Conservation (phyloP, 139 green algal genomes). For the Closterium sp. region DNA sequence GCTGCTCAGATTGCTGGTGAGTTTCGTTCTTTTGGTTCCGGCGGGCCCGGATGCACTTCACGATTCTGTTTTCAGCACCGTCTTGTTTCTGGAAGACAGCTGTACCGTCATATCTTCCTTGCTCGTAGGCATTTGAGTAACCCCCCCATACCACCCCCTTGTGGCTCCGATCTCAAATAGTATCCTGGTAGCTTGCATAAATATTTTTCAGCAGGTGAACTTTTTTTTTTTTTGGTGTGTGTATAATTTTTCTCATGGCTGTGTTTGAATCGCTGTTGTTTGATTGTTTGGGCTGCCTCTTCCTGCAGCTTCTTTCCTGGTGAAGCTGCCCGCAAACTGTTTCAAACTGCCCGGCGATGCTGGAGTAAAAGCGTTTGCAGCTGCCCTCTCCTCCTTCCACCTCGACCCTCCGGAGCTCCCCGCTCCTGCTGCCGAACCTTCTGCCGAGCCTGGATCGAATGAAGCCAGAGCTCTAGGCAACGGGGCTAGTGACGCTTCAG, state of each 20-base stretch:
- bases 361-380: background rate
- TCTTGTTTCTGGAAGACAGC: too few species aligned
- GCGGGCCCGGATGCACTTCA: too few species aligned
- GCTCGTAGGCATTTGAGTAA: too few species aligned
- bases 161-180: too few species aligned
- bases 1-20: background rate
- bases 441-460: background rate
- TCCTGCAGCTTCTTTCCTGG: background rate
- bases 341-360: background rate
- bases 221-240: too few species aligned
- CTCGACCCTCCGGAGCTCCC: background rate
- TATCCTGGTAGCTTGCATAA: too few species aligned
- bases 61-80: too few species aligned
- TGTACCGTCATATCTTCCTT: too few species aligned
- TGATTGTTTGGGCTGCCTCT: background rate
- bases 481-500: background rate
- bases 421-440: background rate
- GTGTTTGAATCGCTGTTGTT: background rate
- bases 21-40: too few species aligned
- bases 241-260: background rate
- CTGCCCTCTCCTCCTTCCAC: background rate
- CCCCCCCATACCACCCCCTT: too few species aligned
- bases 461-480: background rate
- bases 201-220: too few species aligned
- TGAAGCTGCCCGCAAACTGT: background rate